Evolutionary conservation across 345 rosid species (phyloP).

Genomic region (Brassica napus): DNA sequence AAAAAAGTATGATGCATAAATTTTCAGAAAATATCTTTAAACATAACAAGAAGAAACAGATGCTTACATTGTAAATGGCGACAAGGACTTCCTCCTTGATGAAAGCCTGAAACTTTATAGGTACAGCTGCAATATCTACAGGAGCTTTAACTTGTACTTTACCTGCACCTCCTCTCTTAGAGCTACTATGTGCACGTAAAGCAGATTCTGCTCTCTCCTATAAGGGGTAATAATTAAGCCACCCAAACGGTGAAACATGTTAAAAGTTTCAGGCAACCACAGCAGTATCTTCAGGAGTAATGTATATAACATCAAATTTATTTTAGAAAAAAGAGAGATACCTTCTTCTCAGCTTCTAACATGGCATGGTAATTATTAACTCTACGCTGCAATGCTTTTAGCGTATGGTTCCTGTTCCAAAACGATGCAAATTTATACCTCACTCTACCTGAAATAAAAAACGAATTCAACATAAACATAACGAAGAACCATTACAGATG

Average conservation of each 20-base stretch:
- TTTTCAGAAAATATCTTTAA: slow-evolving; percentile 1
- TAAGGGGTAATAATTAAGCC: slow-evolving; percentile 28
- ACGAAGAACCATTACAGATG: slow-evolving; percentile 17
- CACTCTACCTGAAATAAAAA: slow-evolving; percentile 81
- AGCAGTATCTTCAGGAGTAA: too few relatives aligned
- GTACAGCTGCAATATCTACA: slow-evolving; percentile 50
- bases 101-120: slow-evolving; percentile 66
- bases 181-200: slow-evolving; percentile 91
- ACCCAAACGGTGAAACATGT: slow-evolving; percentile 4
- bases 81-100: slow-evolving; percentile 86
- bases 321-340: slow-evolving; percentile 16
- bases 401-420: slow-evolving; percentile 97
- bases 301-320: too few relatives aligned
- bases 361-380: slow-evolving; percentile 63
- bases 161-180: slow-evolving; percentile 53
- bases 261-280: background rate
- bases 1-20: slow-evolving; percentile 4
- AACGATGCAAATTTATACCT: slow-evolving; percentile 99
- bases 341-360: slow-evolving; percentile 95
- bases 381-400: slow-evolving; percentile 78
- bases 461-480: slow-evolving; percentile 33
- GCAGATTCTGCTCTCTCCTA: slow-evolving; percentile 88
- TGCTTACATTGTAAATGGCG: slow-evolving; percentile 62
- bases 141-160: slow-evolving; percentile 46
- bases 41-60: slow-evolving; percentile 13